phyloP scores from a whole-genome alignment of 1,284 basidiomycete genomes.

The Entoloma clypeatum region DNA sequence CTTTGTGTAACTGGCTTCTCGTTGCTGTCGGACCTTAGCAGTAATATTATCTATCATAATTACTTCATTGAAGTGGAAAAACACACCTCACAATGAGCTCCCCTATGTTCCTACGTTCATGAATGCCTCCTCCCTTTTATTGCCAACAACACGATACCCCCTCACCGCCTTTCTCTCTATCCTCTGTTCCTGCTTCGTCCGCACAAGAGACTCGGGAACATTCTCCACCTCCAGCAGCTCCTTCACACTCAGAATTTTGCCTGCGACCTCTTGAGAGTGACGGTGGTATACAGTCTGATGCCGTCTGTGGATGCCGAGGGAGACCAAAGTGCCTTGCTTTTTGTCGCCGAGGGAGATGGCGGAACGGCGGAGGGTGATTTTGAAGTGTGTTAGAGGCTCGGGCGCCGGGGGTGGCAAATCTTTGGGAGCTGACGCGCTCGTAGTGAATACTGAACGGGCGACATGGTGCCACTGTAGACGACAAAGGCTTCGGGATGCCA shows the following conservation, averaged over 20 bases:
- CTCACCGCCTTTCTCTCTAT: conserved; percentile 57
- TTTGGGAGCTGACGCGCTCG: too few species aligned
- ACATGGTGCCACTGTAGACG: too few species aligned
- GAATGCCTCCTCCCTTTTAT: conserved; percentile 27
- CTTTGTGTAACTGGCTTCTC: too few species aligned
- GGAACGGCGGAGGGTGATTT: conserved; percentile 80
- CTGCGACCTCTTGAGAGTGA: conserved; percentile 71
- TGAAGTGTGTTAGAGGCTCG: conserved; percentile 67
- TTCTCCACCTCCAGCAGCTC: conserved; percentile 86
- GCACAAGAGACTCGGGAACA: conserved; percentile 60
- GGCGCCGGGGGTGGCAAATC: too few species aligned
- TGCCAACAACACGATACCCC: conserved; percentile 55
- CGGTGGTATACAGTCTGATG: conserved; percentile 80
- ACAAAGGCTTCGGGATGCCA: too few species aligned
- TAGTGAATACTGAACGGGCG: too few species aligned
- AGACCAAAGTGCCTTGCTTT: conserved; percentile 66
- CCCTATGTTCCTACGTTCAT: conserved; percentile 25
- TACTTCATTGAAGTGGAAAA: too few species aligned
- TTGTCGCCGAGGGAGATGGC: conserved; percentile 74
- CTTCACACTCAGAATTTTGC: conserved; percentile 80
- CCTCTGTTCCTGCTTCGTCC: conserved; percentile 62
- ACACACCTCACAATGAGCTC: too few species aligned
- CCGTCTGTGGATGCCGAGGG: conserved; percentile 76
- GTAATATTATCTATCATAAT: too few species aligned
- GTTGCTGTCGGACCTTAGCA: too few species aligned